Conservation (phyloP, 1,284 basidiomycete genomes). For the Vanrija sp. region DNA sequence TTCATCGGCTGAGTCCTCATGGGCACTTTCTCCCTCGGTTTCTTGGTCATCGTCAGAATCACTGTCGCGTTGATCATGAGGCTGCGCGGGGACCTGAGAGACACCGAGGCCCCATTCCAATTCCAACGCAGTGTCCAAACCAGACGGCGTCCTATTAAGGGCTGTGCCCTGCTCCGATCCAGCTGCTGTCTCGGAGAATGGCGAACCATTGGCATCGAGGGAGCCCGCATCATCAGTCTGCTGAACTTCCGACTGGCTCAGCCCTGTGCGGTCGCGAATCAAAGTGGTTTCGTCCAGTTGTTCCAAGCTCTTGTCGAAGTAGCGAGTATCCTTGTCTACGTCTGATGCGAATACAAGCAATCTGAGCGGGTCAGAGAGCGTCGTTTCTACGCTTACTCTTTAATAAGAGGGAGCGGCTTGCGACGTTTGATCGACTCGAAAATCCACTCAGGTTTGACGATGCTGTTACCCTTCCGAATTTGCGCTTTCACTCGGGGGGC, state of each 20-base stretch:
- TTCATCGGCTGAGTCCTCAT: constrained; percentile 37
- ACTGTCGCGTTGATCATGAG: constrained; percentile 39
- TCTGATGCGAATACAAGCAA: constrained; percentile 44
- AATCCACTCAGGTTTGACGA: constrained; percentile 77
- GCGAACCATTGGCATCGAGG: too few relatives aligned
- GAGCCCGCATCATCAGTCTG: background rate
- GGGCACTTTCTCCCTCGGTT: constrained; percentile 26
- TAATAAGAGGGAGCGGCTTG: constrained; percentile 58
- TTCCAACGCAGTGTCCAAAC: too few relatives aligned
- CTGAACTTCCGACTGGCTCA: background rate
- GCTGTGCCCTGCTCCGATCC: too few relatives aligned
- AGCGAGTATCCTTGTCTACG: constrained; percentile 29
- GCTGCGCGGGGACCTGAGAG: constrained; percentile 12
- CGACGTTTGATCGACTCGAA: constrained; percentile 65
- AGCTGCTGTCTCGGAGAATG: too few relatives aligned
- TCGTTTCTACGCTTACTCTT: constrained; percentile 55
- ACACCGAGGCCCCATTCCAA: too few relatives aligned
- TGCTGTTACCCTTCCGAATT: constrained; percentile 56
- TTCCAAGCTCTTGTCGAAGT: constrained; percentile 34
- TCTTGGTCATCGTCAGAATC: constrained; percentile 18
- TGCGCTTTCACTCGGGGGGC: constrained; percentile 52
- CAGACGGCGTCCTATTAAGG: too few relatives aligned
- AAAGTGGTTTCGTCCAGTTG: constrained; percentile 31
- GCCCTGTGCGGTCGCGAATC: constrained; percentile 27
- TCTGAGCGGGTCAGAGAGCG: constrained; percentile 18